Base-by-base conservation (phyloP, 768 basidiomycete species). In the Gloeopeniophorella convolvens region DNA sequence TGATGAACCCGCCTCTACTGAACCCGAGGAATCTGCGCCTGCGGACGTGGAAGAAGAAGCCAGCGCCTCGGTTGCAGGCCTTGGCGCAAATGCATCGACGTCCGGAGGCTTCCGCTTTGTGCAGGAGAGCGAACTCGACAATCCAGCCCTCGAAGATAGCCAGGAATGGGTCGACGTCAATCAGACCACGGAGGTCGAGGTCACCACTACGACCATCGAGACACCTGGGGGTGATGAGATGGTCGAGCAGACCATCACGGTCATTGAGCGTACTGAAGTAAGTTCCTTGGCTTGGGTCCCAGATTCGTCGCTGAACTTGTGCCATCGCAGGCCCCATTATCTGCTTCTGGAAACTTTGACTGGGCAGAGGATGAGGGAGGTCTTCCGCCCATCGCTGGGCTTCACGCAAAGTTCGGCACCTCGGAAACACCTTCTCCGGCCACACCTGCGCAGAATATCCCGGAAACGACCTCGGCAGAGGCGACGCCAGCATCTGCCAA, bases 291-390 rank as follows among this genome's bases (percentile, higher is more conserved):
- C 13, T 28, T 43, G 7, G 20, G 5, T 15, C 15, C 20, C 8
- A 15, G 20, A 20, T n/a, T 35, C n/a, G 8, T 32, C n/a, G n/a
- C 26, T 45, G 21, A 32, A 24, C 33, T 33, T 6, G 43, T 28
- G 18, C 11, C 10, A 13, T 51, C 3, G 37, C 28, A 62, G 60
- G 54, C 48, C 7, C 42, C 57, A 3, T 30, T 51, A 18, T 48
- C 58, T 4, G 46, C 40, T 5, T 52, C 57, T 41, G 66, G 60
- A n/a, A 68, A 78, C 23, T 73, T 91, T 48, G 83, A 91, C 65
- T 91, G 89, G 89, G 85, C 89, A 13, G 81, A 79, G 34, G 86
- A 89, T 48, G 85, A 88, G n/a, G 83, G 84, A 55, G 86, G 77
- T 5, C 76, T 91, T 13, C 89, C 89, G n/a, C 72, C 85, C 1